Evolutionary conservation across 441 rosid species (phyloP).

Genomic region (Populus trichocarpa): DNA sequence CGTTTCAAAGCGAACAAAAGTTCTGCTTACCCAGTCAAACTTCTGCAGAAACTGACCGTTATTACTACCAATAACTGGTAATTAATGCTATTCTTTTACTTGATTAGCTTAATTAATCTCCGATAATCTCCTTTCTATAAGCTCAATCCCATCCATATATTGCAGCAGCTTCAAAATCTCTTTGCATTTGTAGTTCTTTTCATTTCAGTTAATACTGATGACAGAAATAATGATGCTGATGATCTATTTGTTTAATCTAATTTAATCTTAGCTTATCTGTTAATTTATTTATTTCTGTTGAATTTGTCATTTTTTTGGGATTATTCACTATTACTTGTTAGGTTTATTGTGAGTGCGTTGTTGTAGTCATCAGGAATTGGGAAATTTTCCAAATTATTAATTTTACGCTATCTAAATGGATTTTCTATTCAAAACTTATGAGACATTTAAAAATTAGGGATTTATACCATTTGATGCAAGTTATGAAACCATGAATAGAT

Average conservation of each 20-base stretch:
- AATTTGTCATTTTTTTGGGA: not conserved
- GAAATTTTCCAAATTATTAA: not conserved
- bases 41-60: not conserved
- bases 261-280: no score
- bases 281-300: not conserved
- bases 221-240: no score
- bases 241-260: not conserved
- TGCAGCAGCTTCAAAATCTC: not conserved
- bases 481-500: not conserved
- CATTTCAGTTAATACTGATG: not conserved
- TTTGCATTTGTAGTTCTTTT: not conserved
- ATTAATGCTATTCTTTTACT: not conserved
- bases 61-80: not conserved
- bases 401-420: not conserved
- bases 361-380: not conserved
- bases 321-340: not conserved
- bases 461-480: not conserved
- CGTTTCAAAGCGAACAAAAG: not conserved
- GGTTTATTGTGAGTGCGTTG: not conserved
- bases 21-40: not conserved
- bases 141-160: not conserved
- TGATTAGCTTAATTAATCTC: not conserved
- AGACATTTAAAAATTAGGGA: not conserved
- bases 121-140: not conserved
- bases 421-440: not conserved